Conservation (phyloP, 495 filamentous ascomycete genomes). For the Glarea lozoyensis region DNA sequence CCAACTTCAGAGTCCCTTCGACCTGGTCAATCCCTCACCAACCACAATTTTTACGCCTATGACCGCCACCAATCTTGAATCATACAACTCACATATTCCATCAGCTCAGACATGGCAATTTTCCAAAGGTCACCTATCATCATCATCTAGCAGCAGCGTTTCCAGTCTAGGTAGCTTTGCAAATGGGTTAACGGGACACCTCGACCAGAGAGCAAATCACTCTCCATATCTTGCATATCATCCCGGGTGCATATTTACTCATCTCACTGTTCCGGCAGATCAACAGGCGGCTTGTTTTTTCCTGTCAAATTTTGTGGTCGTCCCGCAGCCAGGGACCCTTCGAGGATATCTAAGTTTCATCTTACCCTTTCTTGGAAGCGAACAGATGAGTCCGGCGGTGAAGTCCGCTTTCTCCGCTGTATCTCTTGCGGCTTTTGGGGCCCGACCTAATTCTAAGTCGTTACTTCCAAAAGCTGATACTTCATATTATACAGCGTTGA, state of each 20-base stretch:
- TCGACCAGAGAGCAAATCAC: too few species aligned
- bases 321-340: conserved; percentile 32
- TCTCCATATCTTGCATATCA: neutral
- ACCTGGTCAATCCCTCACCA: neutral
- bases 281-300: conserved; percentile 44
- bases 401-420: conserved; percentile 52
- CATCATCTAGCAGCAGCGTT: neutral
- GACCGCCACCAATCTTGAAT: neutral
- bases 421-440: conserved; percentile 46
- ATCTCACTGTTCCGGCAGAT: conserved; percentile 24
- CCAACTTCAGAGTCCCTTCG: neutral
- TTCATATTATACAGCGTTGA: conserved; percentile 42
- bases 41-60: neutral
- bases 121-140: neutral
- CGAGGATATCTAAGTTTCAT: conserved; percentile 50
- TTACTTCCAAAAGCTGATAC: conserved; percentile 26
- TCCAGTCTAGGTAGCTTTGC: neutral
- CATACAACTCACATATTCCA: neutral
- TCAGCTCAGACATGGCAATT: neutral
- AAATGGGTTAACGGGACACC: neutral
- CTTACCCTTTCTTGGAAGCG: conserved; percentile 39
- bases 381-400: conserved; percentile 34
- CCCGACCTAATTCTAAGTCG: conserved; percentile 29
- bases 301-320: conserved; percentile 44
- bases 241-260: conserved; percentile 14